Evolutionary conservation across 139 green algal species (phyloP), one percentile per base, ranked within the genome.

Genomic region (Auxenochlorella pyrenoidosa): DNA sequence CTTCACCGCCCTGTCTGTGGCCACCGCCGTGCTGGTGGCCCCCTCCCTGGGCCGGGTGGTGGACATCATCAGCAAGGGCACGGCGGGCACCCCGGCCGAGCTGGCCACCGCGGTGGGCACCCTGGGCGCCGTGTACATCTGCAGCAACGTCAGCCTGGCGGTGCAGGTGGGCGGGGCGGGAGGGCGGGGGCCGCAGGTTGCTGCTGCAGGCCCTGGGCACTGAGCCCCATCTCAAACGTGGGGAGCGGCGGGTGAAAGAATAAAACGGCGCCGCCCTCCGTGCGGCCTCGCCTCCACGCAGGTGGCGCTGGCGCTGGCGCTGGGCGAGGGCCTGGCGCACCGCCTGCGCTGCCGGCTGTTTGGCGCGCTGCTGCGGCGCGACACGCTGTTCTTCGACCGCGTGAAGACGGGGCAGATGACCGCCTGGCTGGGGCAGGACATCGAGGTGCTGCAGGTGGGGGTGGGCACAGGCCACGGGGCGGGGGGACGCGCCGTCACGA

Each of bases 361-460:
- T 78, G 40, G 34, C 30, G 63, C 73, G 41, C 77, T 89, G 63
- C 63, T 91, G 76, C 47, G n/a, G 28, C 78, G 83, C 4, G 65
- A 86, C 59, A 36, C 84, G 21, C 30, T 85, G 58, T 90, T 90
- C 43, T 88, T 72, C 41, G 80, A 87, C 70, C 38, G 38, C 3
- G 77, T 75, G 38, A 60, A 51, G 30, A 89, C 88, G 54, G 88
- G 88, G 78, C 75, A 84, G 77, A 79, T 91, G 77, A 86, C 71
- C 26, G 70, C 60, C 1, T 91, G 88, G 88, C 79, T 91, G 75
- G 85, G 84, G 16, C 76, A 89, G 41, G 88, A 91, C 79, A 70
- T 91, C 3, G 84, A 91, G 63, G 65, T 91, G 63, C 85, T 91
- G 65, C 83, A 87, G 83, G 83, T 87, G 51, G 26, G 70, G 18